Base-by-base conservation (phyloP, 2,329 filamentous ascomycete genomes). In the Aspergillus sp. region DNA sequence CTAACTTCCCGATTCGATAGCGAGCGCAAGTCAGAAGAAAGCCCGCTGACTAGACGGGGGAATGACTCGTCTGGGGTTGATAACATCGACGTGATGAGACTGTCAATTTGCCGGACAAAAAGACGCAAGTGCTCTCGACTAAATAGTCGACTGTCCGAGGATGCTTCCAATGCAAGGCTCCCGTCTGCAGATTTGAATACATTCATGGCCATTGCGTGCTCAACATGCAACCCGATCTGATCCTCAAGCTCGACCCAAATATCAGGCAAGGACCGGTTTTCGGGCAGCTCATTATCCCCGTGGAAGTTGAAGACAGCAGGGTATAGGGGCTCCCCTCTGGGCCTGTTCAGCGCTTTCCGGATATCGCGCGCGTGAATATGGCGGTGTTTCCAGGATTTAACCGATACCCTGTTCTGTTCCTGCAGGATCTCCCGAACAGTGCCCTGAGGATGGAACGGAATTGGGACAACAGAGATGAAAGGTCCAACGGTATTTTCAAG, bases 191-290 rank as follows among this genome's bases (percentile, higher is more conserved):
- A 46, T 34, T 69, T 61, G 42, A 72, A 73, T 0, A 75, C 66
- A 44, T 78, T 77, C 48, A 78, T 64, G 3, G 75, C 75, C 60
- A 78, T 66, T 0, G 74, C 67, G 57, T 78, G 75, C 50, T 78
- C 76, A 5, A 78, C 76, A 34, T 70, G 68, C 13, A 78, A 66
- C 1, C 69, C 66, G 22, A 76, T 61, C 5, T 68, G 61, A 58
- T 73, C 68, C 13, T 70, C 68, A 4, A 67, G 46, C 47, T 70
- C 66, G 3, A 47, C 58, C 67, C 73, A 77, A 2, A 71, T 46
- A 6, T 47, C 20, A 1, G 60, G 17, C 15, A 51, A 45, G 17
- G 48, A 12, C 13, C 42, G n/a, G 5, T 50, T 40, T 4, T 56
- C 33, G 5, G 59, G 17, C 5, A 50, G 40, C n/a, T 61, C 56